Percentiles rank a stretch among this genome's conserved stretches.
phyloP scores from a whole-genome alignment of 106 monocot species.

The Amphibolis antarctica region DNA sequence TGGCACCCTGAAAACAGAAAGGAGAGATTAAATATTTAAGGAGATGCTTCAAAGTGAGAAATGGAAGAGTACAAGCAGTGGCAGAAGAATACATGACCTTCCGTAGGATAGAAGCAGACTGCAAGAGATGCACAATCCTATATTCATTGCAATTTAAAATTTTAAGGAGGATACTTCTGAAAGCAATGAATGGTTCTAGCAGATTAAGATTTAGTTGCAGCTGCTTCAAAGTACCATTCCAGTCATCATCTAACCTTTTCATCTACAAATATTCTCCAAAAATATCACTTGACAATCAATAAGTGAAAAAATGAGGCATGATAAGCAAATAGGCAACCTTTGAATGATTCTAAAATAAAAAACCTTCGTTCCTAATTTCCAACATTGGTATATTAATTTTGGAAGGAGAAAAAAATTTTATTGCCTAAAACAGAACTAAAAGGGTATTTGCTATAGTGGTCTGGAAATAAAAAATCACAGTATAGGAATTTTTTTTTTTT shows the following conservation, averaged over 20 bases:
- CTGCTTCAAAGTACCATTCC: constrained; percentile 54
- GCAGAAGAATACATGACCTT: constrained; percentile 34
- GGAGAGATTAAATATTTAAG: neutral
- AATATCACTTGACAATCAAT: no score
- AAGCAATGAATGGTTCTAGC: constrained; percentile 82
- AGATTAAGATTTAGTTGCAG: constrained; percentile 61
- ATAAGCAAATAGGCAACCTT: no score
- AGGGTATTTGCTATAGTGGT: no score
- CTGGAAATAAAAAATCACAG: no score
- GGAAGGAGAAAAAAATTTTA: no score
- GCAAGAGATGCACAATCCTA: constrained; percentile 54
- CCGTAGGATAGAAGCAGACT: constrained; percentile 73
- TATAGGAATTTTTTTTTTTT: no score
- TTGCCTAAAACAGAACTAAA: no score
- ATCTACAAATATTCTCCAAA: constrained; percentile 26
- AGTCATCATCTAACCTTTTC: constrained; percentile 48
- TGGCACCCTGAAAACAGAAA: constrained; percentile 48
- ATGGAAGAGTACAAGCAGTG: neutral
- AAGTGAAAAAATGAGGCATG: no score
- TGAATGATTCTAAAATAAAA: no score
- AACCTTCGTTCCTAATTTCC: no score
- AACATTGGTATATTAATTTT: no score
- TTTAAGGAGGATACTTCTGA: constrained; percentile 71
- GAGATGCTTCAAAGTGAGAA: neutral
- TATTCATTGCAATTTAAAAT: constrained; percentile 73